Conservation (phyloP, 2,329 filamentous ascomycete genomes). For the Monilinia fructigena region DNA sequence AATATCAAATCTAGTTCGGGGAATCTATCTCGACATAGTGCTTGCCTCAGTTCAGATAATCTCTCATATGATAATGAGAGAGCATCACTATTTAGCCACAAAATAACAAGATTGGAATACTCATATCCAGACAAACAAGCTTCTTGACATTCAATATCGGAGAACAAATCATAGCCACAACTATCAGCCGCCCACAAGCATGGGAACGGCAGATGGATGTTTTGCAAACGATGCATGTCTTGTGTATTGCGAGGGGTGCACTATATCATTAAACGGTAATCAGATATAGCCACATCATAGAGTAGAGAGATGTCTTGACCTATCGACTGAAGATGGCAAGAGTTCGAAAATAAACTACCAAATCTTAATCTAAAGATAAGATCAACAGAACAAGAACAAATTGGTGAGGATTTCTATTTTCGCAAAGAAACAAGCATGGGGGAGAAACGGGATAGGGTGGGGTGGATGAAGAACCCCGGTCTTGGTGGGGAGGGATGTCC, state of each 20-base stretch:
- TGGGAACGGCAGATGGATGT: constrained; percentile 2
- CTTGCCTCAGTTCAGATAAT: no score
- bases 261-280: not conserved
- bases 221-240: constrained; percentile 2
- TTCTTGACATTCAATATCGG: not conserved
- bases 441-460: not conserved
- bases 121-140: not conserved
- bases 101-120: not conserved
- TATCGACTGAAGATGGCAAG: not conserved
- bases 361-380: constrained; percentile 5
- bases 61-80: no score
- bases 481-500: constrained; percentile 1
- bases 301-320: not conserved
- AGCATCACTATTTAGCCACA: no score
- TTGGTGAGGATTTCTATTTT: not conserved
- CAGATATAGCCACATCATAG: not conserved
- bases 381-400: constrained; percentile 1
- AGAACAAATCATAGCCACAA: not conserved
- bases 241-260: not conserved
- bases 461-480: not conserved
- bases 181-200: constrained; percentile 4
- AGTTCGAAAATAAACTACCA: not conserved
- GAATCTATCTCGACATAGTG: no score
- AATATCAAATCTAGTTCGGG: no score
- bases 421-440: constrained; percentile 4